A percentile compares a stretch with the other conserved stretches of the same genome.
Conservation (phyloP, 129 eudicot genomes). For the Erigeron canadensis region DNA sequence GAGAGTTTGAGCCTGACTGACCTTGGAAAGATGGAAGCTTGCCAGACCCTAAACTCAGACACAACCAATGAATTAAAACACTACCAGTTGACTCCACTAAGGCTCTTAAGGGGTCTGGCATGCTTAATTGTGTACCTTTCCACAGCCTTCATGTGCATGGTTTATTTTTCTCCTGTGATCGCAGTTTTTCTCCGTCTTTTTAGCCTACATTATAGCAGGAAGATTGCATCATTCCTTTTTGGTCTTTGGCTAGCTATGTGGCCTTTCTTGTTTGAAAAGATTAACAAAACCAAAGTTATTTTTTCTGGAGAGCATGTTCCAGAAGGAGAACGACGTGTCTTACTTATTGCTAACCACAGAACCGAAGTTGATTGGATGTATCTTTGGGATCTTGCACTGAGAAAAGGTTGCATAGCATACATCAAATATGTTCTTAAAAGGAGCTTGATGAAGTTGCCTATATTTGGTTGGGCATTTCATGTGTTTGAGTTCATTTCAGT, state of each 20-base stretch:
- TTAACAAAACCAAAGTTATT: slow-evolving; percentile 65
- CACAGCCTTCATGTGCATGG: slow-evolving; percentile 75
- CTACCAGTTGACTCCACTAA: slow-evolving; percentile 56
- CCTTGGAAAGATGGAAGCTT: slow-evolving; percentile 50
- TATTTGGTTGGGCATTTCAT: slow-evolving; percentile 87
- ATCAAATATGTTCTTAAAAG: slow-evolving; percentile 82
- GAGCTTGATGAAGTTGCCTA: slow-evolving; percentile 82
- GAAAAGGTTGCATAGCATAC: slow-evolving; percentile 73
- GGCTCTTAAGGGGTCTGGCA: slow-evolving; percentile 70
- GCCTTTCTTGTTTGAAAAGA: slow-evolving; percentile 86
- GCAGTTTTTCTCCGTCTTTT: slow-evolving; percentile 52
- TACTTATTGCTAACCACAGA: slow-evolving; percentile 81
- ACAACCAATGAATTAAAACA: slow-evolving; percentile 40
- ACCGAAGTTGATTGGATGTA: slow-evolving; percentile 99
- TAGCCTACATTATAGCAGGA: slow-evolving; percentile 69
- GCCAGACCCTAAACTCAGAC: slow-evolving; percentile 37
- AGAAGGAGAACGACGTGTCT: slow-evolving; percentile 64
- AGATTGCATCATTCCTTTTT: slow-evolving; percentile 47
- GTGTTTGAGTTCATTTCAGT: slow-evolving; percentile 83
- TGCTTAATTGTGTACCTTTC: slow-evolving; percentile 62
- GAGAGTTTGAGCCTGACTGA: slow-evolving; percentile 21
- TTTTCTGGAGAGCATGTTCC: slow-evolving; percentile 85
- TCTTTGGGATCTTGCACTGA: slow-evolving; percentile 76
- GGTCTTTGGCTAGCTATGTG: slow-evolving; percentile 82
- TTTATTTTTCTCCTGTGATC: slow-evolving; percentile 53